Base-by-base conservation (phyloP, 768 basidiomycete species). In the Russula abietina region DNA sequence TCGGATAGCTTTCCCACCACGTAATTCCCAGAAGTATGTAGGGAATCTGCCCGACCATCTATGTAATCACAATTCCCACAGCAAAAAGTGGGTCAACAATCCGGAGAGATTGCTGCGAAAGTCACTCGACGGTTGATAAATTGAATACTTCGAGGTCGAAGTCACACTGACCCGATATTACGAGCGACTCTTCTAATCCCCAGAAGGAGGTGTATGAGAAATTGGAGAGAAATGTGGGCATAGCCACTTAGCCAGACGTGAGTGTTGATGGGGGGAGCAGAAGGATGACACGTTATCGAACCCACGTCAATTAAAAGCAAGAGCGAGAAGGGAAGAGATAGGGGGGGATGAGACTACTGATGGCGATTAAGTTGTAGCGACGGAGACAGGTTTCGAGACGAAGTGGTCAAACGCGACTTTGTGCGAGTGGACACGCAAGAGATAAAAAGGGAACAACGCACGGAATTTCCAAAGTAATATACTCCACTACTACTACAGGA, bases 81-180 rank as follows among this genome's bases (percentile, higher is more conserved):
- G 19, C 14, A 17, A 41, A 38, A 11, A 26, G 0, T 1, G 41
- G 45, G 17, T 6, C 10, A 12, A 53, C 17, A 45, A 52, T 26
- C 62, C 62, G 14, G 62, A 16, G 26, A 63, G 43, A 12, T 63
- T 43, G 39, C 61, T 62, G 41, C 12, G 4, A 52, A 36, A n/a
- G 26, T 52, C 22, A 49, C 16, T 26, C 16, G 8, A 4, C 17
- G 14, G 30, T 43, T 30, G n/a, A 56, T 26, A 17, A 17, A 55
- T 1, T 28, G 38, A 10, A 17, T 16, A 41, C 22, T 52, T n/a
- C 22, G 38, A 43, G 19, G 3, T 19, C 14, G 32, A 32, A 19
- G 7, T 30, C n/a, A 41, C 19, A 52, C 61, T 32, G 26, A 62
- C 61, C 61, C 49, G 6, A 62, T 32, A 45, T 52, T 16, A 10